A percentile compares a stretch with the other conserved stretches of the same genome.
Evolutionary conservation across 2,329 filamentous ascomycete species (phyloP).

Genomic region (Escovopsis weberi): DNA sequence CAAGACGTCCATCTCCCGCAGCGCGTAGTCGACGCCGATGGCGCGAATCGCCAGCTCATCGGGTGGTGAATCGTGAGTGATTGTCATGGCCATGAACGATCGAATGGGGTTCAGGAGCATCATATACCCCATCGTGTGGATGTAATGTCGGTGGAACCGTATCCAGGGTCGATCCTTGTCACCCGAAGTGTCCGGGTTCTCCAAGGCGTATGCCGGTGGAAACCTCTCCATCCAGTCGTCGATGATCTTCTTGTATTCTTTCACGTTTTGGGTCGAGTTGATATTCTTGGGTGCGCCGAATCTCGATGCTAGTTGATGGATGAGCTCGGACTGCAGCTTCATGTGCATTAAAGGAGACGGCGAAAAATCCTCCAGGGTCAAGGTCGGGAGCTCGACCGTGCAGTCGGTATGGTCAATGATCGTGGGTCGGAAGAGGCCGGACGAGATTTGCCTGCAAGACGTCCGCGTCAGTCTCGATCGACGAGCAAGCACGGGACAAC

Average conservation of each 20-base stretch:
- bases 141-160: constrained; percentile 30
- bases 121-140: constrained; percentile 29
- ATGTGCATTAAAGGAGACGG: constrained; percentile 17
- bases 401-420: constrained; percentile 17
- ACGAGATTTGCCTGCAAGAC: constrained; percentile 18
- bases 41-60: constrained; percentile 22
- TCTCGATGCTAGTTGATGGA: constrained; percentile 10
- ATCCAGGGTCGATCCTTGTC: constrained; percentile 26
- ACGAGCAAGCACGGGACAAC: too few relatives aligned
- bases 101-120: constrained; percentile 33
- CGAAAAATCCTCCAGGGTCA: constrained; percentile 14
- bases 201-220: constrained; percentile 25
- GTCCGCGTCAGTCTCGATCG: not conserved
- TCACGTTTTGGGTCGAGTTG: constrained; percentile 13
- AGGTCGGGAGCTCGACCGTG: constrained; percentile 13
- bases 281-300: constrained; percentile 15
- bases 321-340: constrained; percentile 16
- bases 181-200: constrained; percentile 24
- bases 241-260: constrained; percentile 15
- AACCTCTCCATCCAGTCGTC: constrained; percentile 27
- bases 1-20: constrained; percentile 26
- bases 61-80: constrained; percentile 11
- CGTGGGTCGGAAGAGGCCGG: constrained; percentile 16
- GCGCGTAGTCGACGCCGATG: constrained; percentile 26
- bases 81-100: constrained; percentile 26